phyloP scores from a whole-genome alignment of 129 eudicot genomes.

The Flaveria robusta region DNA sequence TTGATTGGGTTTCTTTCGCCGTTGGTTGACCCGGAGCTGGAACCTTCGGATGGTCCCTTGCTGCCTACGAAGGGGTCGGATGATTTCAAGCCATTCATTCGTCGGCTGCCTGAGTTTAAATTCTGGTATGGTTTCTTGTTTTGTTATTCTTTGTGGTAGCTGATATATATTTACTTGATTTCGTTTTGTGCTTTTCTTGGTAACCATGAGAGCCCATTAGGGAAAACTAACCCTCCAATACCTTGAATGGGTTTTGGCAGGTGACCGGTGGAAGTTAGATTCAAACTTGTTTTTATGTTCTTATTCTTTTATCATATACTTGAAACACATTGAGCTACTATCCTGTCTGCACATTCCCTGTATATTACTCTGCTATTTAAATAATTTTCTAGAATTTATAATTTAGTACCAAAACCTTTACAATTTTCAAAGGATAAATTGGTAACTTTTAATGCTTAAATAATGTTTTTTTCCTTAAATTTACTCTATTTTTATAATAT shows the following conservation, averaged over 20 bases:
- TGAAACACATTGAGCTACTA: neutral
- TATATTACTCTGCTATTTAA: neutral
- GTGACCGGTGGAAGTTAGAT: neutral
- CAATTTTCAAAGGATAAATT: neutral
- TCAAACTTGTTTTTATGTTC: neutral
- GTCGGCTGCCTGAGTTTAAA: constrained; percentile 93
- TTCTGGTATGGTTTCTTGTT: constrained; percentile 60
- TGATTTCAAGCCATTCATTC: constrained; percentile 85
- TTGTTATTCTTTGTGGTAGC: neutral
- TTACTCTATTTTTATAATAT: neutral
- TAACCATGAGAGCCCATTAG: neutral
- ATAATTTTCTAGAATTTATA: neutral
- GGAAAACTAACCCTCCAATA: neutral
- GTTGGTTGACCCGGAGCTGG: constrained; percentile 84
- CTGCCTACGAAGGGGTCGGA: constrained; percentile 77
- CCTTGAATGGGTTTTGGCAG: neutral
- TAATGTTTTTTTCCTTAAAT: no score
- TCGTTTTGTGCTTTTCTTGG: neutral
- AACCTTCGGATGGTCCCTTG: constrained; percentile 65
- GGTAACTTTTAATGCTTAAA: neutral
- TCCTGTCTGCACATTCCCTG: neutral
- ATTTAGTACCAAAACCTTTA: neutral
- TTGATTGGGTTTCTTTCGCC: constrained; percentile 92
- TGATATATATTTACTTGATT: neutral
- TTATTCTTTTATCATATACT: constrained; percentile 16